These are phyloP conservation scores for Prunus mongolica DNA, from an alignment of 306 rosid species.

Conservation along the genomic window DNA sequence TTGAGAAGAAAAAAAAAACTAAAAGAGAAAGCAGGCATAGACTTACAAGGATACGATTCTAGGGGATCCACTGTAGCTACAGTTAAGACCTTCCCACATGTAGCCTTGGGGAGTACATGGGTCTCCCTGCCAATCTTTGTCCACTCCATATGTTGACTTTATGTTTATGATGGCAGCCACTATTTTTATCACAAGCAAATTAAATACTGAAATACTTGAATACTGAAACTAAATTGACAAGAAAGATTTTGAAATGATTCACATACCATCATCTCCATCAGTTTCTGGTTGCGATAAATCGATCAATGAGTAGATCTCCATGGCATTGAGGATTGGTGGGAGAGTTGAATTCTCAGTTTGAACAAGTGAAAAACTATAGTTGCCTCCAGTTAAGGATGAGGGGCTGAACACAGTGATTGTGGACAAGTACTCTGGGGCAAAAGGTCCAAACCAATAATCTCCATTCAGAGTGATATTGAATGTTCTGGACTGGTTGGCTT, in stretches of 20 bases:
- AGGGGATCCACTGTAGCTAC: slow-evolving; percentile 28
- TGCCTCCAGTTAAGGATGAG: not conserved
- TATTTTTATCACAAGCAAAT: slow-evolving; percentile 2
- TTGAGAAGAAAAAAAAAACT: not conserved
- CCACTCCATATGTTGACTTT: slow-evolving; percentile 23
- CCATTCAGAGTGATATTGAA: slow-evolving; percentile 42
- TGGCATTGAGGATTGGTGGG: slow-evolving; percentile 60
- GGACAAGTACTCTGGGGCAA: slow-evolving; percentile 15
- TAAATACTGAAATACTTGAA: not conserved
- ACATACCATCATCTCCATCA: slow-evolving; percentile 39
- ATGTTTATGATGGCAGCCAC: slow-evolving; percentile 37
- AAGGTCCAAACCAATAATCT: slow-evolving; percentile 8
- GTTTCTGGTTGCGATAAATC: slow-evolving; percentile 36
- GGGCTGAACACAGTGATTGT: slow-evolving; percentile 10
- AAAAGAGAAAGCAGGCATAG: not conserved
- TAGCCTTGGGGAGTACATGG: slow-evolving; percentile 36
- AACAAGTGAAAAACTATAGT: slow-evolving; percentile 15
- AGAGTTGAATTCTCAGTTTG: slow-evolving; percentile 31
- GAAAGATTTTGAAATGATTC: not conserved
- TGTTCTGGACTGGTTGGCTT: slow-evolving; percentile 29
- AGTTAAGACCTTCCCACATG: slow-evolving; percentile 46
- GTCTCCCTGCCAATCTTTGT: slow-evolving; percentile 49
- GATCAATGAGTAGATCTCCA: slow-evolving; percentile 32
- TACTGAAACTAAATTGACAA: not conserved
- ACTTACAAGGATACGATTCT: slow-evolving; percentile 44